Conservation (phyloP, 2,329 filamentous ascomycete species). For the Fusarium multiceps region DNA sequence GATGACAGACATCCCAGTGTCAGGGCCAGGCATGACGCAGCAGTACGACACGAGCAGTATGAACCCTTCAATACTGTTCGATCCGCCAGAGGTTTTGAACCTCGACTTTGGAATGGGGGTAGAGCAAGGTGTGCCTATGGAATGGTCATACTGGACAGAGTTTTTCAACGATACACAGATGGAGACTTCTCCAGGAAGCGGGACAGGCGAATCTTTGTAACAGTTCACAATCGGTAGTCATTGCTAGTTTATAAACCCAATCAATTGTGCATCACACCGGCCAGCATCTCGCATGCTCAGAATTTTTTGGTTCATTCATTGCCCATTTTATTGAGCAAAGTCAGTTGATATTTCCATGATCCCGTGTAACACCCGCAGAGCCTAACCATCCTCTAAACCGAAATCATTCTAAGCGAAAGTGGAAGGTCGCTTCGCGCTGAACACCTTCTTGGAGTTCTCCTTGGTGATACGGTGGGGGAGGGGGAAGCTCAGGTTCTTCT, state of each 20-base stretch:
- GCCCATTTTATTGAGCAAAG: conserved; percentile 64
- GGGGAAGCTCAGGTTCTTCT: conserved; percentile 97
- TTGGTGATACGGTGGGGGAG: conserved; percentile 95
- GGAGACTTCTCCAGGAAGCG: conserved; percentile 48
- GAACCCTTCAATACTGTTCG: conserved; percentile 48
- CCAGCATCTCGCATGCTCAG: conserved; percentile 43
- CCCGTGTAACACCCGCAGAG: conserved; percentile 71
- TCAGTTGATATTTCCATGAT: conserved; percentile 69
- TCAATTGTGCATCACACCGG: conserved; percentile 48
- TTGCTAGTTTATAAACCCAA: conserved; percentile 44
- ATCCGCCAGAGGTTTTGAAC: conserved; percentile 43
- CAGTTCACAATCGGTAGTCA: conserved; percentile 38
- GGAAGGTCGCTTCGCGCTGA: conserved; percentile 90
- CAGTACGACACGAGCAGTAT: conserved; percentile 45
- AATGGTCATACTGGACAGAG: conserved; percentile 58
- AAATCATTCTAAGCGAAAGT: conserved; percentile 91
- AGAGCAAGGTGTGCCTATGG: conserved; percentile 38
- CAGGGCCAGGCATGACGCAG: conserved; percentile 18
- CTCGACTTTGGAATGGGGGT: conserved; percentile 40
- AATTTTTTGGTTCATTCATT: conserved; percentile 59
- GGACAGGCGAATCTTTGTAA: conserved; percentile 37
- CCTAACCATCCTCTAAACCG: conserved; percentile 63
- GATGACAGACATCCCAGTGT: not conserved
- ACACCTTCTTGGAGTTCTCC: conserved; percentile 87
- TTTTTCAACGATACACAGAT: conserved; percentile 56